Percentiles rank a stretch among this genome's conserved stretches.
Evolutionary conservation across 2,329 filamentous ascomycete species (phyloP).

Genomic region (Pezicula neosporulosa): DNA sequence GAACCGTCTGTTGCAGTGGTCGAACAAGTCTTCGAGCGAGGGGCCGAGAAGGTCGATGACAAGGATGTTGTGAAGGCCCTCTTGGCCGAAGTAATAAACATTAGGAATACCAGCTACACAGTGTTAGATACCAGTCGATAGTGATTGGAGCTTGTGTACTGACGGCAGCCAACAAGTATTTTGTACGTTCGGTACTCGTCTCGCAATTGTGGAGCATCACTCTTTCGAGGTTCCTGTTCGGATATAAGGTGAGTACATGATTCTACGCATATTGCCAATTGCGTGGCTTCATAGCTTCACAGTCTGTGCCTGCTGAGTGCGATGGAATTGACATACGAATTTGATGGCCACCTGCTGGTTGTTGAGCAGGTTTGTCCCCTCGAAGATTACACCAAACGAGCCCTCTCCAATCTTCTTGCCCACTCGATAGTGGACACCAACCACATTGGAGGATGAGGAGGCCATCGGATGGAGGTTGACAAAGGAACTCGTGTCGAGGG

Average conservation of each 20-base stretch:
- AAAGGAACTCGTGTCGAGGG: constrained; percentile 10
- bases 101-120: constrained; percentile 88
- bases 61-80: constrained; percentile 97
- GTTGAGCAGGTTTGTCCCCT: constrained; percentile 97
- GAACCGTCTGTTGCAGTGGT: constrained; percentile 94
- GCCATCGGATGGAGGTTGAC: constrained; percentile 20
- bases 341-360: constrained; percentile 99
- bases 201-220: constrained; percentile 93
- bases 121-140: constrained; percentile 27
- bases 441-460: constrained; percentile 72
- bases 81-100: constrained; percentile 99
- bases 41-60: constrained; percentile 96
- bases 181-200: constrained; percentile 99
- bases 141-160: constrained; percentile 43
- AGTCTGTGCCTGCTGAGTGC: background rate
- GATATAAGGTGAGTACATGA: constrained; percentile 1
- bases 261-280: background rate
- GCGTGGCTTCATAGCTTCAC: background rate
- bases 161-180: constrained; percentile 97
- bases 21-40: constrained; percentile 93
- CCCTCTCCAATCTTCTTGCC: constrained; percentile 99
- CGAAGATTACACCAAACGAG: constrained; percentile 97
- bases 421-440: constrained; percentile 97
- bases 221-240: constrained; percentile 91
- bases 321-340: constrained; percentile 65